These are phyloP conservation scores for Achlya hypogyna DNA, from an alignment of 352 stramenopile genomes.

Conservation along the genomic window DNA sequence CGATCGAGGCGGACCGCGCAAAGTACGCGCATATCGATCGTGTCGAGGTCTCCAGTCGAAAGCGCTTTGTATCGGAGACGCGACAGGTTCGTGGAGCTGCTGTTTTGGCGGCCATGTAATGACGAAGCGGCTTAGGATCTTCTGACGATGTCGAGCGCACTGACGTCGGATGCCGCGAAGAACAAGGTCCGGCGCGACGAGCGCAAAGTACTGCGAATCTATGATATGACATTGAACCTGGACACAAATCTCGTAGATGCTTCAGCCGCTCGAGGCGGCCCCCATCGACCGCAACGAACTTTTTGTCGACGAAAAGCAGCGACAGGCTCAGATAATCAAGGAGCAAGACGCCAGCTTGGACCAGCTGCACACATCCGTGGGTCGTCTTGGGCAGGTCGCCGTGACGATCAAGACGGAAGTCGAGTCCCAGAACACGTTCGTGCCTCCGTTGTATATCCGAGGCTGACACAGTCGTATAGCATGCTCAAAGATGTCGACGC, in stretches of 20 bases:
- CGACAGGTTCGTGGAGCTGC: slow-evolving; percentile 26
- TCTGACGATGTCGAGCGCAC: slow-evolving; percentile 41
- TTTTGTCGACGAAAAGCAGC: slow-evolving; percentile 43
- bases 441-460: neutral
- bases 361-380: slow-evolving; percentile 43
- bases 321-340: slow-evolving; percentile 58
- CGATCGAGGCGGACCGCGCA: slow-evolving; percentile 65
- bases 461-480: slow-evolving; percentile 25
- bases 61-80: slow-evolving; percentile 52
- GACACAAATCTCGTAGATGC: slow-evolving; percentile 27
- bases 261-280: slow-evolving; percentile 28
- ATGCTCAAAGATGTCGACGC: slow-evolving; percentile 68
- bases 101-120: neutral
- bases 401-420: slow-evolving; percentile 65
- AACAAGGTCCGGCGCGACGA: slow-evolving; percentile 48
- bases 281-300: slow-evolving; percentile 21
- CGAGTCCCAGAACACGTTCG: slow-evolving; percentile 64
- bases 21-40: slow-evolving; percentile 79
- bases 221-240: neutral
- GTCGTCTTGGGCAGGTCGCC: slow-evolving; percentile 48
- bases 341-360: slow-evolving; percentile 60
- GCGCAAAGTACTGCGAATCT: slow-evolving; percentile 32
- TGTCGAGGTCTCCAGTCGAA: slow-evolving; percentile 56
- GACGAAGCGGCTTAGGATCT: slow-evolving; percentile 32
- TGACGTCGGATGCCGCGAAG: slow-evolving; percentile 52